A percentile compares a stretch with the other conserved stretches of the same genome.
phyloP scores from a whole-genome alignment of 441 rosid genomes.

The Pelargonium cotyledonis region DNA sequence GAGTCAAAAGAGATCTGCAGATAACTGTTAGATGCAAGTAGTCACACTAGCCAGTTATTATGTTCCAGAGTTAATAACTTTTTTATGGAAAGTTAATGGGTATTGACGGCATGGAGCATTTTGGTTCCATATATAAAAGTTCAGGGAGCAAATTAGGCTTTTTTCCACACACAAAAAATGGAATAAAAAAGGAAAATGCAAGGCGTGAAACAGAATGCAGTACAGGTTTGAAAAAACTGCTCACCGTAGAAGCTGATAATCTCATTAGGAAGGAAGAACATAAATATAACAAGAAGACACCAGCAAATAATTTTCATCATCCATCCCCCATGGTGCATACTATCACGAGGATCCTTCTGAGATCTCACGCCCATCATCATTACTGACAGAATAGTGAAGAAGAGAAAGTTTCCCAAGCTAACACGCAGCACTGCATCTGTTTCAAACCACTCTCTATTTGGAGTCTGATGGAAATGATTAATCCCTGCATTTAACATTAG shows the following conservation, averaged over 20 bases:
- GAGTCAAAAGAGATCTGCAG: too few relatives aligned
- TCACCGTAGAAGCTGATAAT: conserved; percentile 68
- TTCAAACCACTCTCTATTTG: conserved; percentile 63
- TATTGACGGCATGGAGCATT: too few relatives aligned
- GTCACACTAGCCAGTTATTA: too few relatives aligned
- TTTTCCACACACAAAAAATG: too few relatives aligned
- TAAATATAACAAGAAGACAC: conserved; percentile 72
- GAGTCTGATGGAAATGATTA: conserved; percentile 10
- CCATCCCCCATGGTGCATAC: conserved; percentile 99
- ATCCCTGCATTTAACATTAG: background rate
- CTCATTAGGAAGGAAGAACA: conserved; percentile 81
- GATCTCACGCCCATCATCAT: conserved; percentile 92
- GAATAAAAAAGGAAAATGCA: too few relatives aligned
- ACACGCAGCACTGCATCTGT: conserved; percentile 92
- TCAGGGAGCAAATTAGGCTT: too few relatives aligned
- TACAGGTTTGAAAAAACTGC: conserved; percentile 16
- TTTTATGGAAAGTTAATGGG: too few relatives aligned
- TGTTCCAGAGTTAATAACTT: too few relatives aligned
- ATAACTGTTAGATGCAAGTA: too few relatives aligned
- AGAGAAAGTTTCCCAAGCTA: conserved; percentile 81
- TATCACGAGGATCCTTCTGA: conserved; percentile 85
- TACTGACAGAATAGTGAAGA: conserved; percentile 62
- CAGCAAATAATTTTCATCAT: conserved; percentile 70
- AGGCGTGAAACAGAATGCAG: background rate
- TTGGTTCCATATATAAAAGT: too few relatives aligned